Evolutionary conservation across 768 basidiomycete genomes (phyloP), one percentile per base, ranked within the genome.

Genomic region (Podaxis sp.): DNA sequence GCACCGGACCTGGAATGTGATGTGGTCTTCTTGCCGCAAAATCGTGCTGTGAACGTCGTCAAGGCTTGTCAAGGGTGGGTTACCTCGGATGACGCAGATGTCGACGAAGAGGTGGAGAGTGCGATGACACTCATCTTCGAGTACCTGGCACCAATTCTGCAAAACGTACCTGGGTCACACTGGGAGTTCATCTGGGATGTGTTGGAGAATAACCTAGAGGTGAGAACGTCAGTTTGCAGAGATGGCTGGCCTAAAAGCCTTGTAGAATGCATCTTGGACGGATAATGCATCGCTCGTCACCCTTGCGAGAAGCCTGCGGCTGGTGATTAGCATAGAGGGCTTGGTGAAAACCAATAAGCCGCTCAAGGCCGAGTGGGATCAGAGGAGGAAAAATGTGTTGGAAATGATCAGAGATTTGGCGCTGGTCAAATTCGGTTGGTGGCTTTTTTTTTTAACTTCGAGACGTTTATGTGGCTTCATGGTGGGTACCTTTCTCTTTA

Each of bases 131-230:
- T 86, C 62, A 70, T 97, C 2, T 91, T 93, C 69, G 73, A 80
- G 47, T 79, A 89, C 59, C 77, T 98, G 1, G 91, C 87, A 1
- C 95, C 95, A 2, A 89, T 98, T 57, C 73, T 98, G 61, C 94
- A 98, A 72, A 90, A 86, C 68, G 79, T 96, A 1, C 77, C 85
- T 13, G 97, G 96, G 0, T 76, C 82, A 0, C 97, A 98, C 72
- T 99, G 97, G 97, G 90, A 93, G 52, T 82, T 95, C 36, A 85
- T 95, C 4, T 95, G 92, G 70, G 95, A 98, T 69, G 72, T 98
- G 14, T 69, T 96, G 11, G 95, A 96, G 71, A 90, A 80, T 61
- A 92, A 91, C 66, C 77, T 98, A 2, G 95, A 98, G 82, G 93
- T 93, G 59, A 47, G 81, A 67, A 14, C 25, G 14, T 5, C 28